These are phyloP conservation scores for Solanum chilense DNA, from an alignment of 257 asterid genomes.

Conservation along the genomic window DNA sequence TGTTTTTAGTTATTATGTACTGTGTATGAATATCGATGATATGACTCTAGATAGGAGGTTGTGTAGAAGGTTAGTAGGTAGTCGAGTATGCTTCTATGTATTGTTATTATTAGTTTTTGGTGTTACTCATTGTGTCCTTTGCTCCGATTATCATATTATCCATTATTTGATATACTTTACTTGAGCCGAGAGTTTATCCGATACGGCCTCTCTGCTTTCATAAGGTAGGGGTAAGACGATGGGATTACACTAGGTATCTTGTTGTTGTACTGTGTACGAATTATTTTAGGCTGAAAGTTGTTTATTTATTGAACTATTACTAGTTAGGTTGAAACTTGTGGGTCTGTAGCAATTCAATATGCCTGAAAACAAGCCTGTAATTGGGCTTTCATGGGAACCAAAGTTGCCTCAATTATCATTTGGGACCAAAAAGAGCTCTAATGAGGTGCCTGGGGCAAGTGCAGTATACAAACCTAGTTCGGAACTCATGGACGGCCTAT, in stretches of 20 bases:
- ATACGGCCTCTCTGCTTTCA: not conserved
- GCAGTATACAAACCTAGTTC: constrained; percentile 33
- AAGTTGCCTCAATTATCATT: constrained; percentile 26
- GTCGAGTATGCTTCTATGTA: not conserved
- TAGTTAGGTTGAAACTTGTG: not conserved
- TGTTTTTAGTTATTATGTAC: not conserved
- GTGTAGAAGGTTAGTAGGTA: not conserved
- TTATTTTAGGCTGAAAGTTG: not conserved
- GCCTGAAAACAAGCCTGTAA: constrained; percentile 3
- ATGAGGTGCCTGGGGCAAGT: not conserved
- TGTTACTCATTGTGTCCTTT: not conserved
- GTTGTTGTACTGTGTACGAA: not conserved
- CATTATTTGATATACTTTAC: not conserved
- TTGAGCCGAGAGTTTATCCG: not conserved
- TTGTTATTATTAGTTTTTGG: not conserved
- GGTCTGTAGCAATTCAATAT: not conserved
- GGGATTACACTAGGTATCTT: not conserved
- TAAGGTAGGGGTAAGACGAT: not conserved
- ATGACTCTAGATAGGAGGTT: no score
- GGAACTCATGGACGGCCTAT: constrained; percentile 75
- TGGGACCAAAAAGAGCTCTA: not conserved
- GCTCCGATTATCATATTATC: not conserved
- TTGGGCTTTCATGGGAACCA: constrained; percentile 79
- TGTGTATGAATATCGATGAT: not conserved
- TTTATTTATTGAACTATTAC: not conserved